These are phyloP conservation scores for Amanita inopinata DNA, from an alignment of 768 basidiomycete genomes.

Conservation along the genomic window DNA sequence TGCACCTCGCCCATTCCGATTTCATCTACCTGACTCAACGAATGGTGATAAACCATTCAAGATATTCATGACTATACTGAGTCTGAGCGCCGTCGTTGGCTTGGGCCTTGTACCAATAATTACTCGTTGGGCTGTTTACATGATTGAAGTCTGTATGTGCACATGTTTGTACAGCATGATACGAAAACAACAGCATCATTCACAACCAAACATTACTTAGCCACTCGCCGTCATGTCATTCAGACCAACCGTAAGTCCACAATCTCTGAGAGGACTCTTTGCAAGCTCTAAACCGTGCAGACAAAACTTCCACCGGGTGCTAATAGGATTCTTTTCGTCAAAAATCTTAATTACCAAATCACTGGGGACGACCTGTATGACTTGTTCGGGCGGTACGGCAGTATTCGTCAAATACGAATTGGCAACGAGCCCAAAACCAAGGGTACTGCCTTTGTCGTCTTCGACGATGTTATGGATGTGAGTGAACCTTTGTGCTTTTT, in stretches of 20 bases:
- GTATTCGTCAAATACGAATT: constrained; percentile 90
- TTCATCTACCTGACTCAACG: too few species aligned
- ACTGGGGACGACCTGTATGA: constrained; percentile 94
- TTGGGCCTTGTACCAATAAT: too few species aligned
- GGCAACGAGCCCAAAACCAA: constrained; percentile 89
- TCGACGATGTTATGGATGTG: constrained; percentile 94
- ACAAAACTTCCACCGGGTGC: constrained; percentile 87
- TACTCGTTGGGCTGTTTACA: too few species aligned
- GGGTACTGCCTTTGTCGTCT: constrained; percentile 95
- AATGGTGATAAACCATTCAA: too few species aligned
- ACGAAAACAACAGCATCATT: too few species aligned
- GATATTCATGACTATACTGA: too few species aligned
- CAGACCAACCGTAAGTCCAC: constrained; percentile 52
- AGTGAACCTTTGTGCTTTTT: constrained; percentile 18
- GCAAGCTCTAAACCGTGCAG: constrained; percentile 24
- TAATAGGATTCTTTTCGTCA: constrained; percentile 87
- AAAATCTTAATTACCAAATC: constrained; percentile 88
- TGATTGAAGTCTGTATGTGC: too few species aligned
- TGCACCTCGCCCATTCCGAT: too few species aligned
- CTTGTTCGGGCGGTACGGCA: constrained; percentile 94
- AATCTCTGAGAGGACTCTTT: not conserved
- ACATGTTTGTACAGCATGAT: too few species aligned
- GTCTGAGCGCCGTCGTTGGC: too few species aligned
- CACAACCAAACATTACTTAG: not conserved
- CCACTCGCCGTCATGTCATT: constrained; percentile 41